phyloP scores from a whole-genome alignment of 192 early-diverging fungal species.

The Mortierella hygrophila region DNA sequence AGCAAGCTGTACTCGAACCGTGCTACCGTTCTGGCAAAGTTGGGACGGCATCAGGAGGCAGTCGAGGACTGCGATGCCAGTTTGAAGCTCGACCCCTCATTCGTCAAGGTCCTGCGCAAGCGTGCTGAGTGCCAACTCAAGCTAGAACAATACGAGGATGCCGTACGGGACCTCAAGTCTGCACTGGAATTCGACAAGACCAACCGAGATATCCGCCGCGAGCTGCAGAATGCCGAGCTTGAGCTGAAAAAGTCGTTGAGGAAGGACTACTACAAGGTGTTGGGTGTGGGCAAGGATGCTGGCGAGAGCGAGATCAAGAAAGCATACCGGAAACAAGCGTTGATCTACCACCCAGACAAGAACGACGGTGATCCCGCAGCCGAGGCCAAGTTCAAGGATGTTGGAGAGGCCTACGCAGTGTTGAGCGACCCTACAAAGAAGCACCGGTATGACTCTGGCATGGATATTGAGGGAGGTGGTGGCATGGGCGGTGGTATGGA shows the following conservation, averaged over 20 bases:
- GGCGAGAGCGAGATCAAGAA: constrained; percentile 86
- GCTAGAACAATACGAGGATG: constrained; percentile 80
- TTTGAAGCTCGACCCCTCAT: constrained; percentile 71
- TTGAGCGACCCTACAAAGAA: constrained; percentile 87
- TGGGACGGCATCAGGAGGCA: constrained; percentile 66
- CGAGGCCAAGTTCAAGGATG: constrained; percentile 87
- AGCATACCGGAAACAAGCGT: constrained; percentile 86
- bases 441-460: constrained; percentile 82
- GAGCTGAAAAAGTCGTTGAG: constrained; percentile 80
- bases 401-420: constrained; percentile 84
- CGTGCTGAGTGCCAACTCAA: constrained; percentile 83
- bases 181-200: constrained; percentile 69
- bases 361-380: constrained; percentile 76
- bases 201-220: constrained; percentile 62
- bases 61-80: constrained; percentile 75
- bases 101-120: constrained; percentile 81
- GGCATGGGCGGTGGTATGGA: constrained; percentile 35
- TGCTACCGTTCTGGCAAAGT: constrained; percentile 79
- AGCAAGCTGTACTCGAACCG: constrained; percentile 83
- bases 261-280: constrained; percentile 97
- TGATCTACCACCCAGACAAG: constrained; percentile 95
- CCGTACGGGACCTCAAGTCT: constrained; percentile 81
- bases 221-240: constrained; percentile 70
- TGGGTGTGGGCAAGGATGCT: constrained; percentile 82
- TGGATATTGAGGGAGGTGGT: constrained; percentile 78